phyloP scores from a whole-genome alignment of 495 filamentous ascomycete species.

The Evansstolkia leycettana region DNA sequence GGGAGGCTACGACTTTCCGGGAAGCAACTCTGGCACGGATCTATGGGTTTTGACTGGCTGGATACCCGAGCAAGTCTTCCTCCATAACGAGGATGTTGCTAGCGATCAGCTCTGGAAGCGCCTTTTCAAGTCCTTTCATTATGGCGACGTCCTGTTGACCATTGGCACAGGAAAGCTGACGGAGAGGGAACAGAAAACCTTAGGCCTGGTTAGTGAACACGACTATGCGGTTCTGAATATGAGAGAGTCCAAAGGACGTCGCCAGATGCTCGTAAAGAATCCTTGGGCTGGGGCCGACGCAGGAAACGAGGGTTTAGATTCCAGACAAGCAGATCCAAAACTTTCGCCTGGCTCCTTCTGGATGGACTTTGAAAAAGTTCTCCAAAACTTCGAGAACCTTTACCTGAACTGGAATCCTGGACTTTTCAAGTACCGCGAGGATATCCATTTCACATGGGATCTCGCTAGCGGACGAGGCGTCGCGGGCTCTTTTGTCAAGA shows the following conservation, averaged over 20 bases:
- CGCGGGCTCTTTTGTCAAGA: constrained; percentile 54
- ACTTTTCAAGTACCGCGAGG: constrained; percentile 67
- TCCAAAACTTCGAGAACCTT: constrained; percentile 85
- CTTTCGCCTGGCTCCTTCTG: constrained; percentile 67
- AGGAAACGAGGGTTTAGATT: constrained; percentile 6
- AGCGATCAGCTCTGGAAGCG: constrained; percentile 63
- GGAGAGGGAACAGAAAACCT: constrained; percentile 54
- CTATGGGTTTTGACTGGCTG: constrained; percentile 84
- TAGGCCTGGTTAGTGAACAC: constrained; percentile 81
- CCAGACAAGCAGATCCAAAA: constrained; percentile 2
- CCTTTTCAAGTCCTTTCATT: constrained; percentile 59
- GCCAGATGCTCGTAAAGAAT: constrained; percentile 78
- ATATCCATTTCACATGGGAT: constrained; percentile 85
- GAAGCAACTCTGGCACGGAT: constrained; percentile 95
- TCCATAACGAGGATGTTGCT: constrained; percentile 73
- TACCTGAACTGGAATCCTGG: constrained; percentile 96
- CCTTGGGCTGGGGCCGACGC: constrained; percentile 72
- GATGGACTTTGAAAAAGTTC: constrained; percentile 75
- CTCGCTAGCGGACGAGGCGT: constrained; percentile 43
- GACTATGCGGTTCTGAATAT: constrained; percentile 88
- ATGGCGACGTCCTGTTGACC: constrained; percentile 76
- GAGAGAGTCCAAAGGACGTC: constrained; percentile 48
- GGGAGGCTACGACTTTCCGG: constrained; percentile 95
- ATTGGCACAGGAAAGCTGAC: constrained; percentile 78
- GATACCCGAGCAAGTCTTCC: constrained; percentile 91